Evolutionary conservation across 805 yeast species (phyloP), one percentile per base, ranked within the genome.

Genomic region (Wickerhamiella hasegawae): DNA sequence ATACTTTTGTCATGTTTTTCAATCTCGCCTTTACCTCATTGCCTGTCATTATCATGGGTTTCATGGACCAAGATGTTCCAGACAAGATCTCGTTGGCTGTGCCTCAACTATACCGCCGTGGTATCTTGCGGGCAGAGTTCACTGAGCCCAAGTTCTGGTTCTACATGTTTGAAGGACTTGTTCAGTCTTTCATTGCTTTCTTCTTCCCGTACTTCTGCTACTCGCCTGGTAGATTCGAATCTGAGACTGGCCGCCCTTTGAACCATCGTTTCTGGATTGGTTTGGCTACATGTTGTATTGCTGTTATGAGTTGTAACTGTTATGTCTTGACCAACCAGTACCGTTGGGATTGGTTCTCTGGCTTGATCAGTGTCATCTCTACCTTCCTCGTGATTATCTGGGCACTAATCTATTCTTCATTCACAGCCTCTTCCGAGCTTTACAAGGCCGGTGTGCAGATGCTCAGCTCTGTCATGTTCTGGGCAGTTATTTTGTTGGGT

Each of bases 21-120:
- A 79, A 79, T 53, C 65, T 80, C 61, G 82, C 83, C 3, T 79
- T 79, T 49, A 79, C 90, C 1, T 78, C 90, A 6, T 55, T 78
- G 39, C 87, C 92, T 4, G 79, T 79, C 31, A 76, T 79, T 33
- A 65, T 75, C 43, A 56, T 79, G 53, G 90, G 79, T 14, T 65
- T 75, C 21, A 57, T 77, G 30, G 92, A 79, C 53, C 87, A 79
- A 52, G 90, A 79, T 54, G 78, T 79, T 19, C 60, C 70, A 17
- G 82, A 72, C 46, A 61, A 64, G 35, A 72, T 76, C 11, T 69
- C 81, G 3, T 55, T 79, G 41, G 59, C 71, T 30, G 77, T 72
- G 16, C 92, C 92, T 1, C 76, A 76, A 46, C 60, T 79, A 23
- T 79, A 78, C 54, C 62, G 73, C 32, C 54, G 70, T 2, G 90